A percentile compares a stretch with the other conserved stretches of the same genome.
Evolutionary conservation across 2,329 filamentous ascomycete species (phyloP).

Genomic region (Hirsutella minnesotensis): DNA sequence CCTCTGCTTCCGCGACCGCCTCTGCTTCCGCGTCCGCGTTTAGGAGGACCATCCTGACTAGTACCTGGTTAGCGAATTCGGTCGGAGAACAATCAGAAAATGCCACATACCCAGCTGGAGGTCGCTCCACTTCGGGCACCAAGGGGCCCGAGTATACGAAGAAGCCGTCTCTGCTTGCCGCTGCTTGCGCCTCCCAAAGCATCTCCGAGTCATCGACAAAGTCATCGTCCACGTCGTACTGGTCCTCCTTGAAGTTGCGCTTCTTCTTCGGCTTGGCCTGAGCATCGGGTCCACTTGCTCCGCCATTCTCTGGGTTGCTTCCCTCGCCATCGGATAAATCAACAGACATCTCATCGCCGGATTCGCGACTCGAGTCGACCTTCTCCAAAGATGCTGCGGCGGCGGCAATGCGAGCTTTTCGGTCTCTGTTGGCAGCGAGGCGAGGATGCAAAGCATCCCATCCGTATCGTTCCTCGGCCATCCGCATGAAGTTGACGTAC

Average conservation of each 20-base stretch:
- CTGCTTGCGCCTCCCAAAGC: constrained; percentile 89
- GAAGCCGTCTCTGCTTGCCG: constrained; percentile 89
- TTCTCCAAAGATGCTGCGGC: constrained; percentile 78
- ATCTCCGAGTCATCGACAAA: constrained; percentile 91
- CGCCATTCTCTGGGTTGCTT: constrained; percentile 78
- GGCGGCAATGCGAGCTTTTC: constrained; percentile 77
- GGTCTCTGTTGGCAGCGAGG: constrained; percentile 76
- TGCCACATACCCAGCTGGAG: constrained; percentile 36
- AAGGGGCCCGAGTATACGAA: constrained; percentile 95
- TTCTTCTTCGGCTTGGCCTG: constrained; percentile 63
- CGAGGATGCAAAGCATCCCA: constrained; percentile 90
- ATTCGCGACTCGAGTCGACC: constrained; percentile 55
- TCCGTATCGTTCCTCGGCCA: constrained; percentile 89
- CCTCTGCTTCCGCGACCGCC: constrained; percentile 47
- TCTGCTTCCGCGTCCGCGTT: constrained; percentile 48
- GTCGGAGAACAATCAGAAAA: neutral
- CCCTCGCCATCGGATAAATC: constrained; percentile 65
- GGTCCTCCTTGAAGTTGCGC: constrained; percentile 68
- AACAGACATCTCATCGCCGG: constrained; percentile 73
- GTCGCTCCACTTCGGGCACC: constrained; percentile 75
- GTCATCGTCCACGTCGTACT: constrained; percentile 73
- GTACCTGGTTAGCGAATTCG: constrained; percentile 20
- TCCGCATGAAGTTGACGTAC: constrained; percentile 87
- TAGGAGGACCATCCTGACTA: constrained; percentile 63
- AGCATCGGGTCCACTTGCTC: constrained; percentile 47